Base-by-base conservation (phyloP, 164 flowering plant species). In the Echeveria elegans region DNA sequence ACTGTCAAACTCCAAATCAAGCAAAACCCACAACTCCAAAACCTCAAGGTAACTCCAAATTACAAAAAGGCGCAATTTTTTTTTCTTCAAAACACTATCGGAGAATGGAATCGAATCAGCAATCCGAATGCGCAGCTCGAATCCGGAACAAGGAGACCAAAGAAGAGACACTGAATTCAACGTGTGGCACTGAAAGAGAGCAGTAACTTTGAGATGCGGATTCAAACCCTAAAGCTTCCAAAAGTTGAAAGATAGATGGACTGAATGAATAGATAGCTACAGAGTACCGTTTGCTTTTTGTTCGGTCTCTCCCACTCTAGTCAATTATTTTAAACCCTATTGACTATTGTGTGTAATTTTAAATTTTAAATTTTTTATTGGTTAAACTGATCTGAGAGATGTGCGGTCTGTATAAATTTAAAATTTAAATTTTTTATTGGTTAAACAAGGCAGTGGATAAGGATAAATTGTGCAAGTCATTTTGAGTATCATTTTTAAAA, bases 51-150 rank as follows among this genome's bases (percentile, higher is more conserved):
- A 23, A 53, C 59, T 24, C 29, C 30, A 47, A 16, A n/a, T 26
- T 50, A 24, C 56, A n/a, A 21, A 50, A 50, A 50, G 56, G 56
- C 56, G 56, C 31, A 6, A 67, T 36, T 31, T 61, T 73, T 71
- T 71, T 36, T 53, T 71, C 64, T n/a, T n/a, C n/a, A n/a, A n/a
- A n/a, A n/a, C n/a, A n/a, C n/a, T n/a, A n/a, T n/a, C n/a, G n/a
- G n/a, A 63, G 28, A 56, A 28, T 56, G 11, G 47, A 32, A 16
- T 12, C n/a, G 31, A 56, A 56, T 56, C 61, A 28, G n/a, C n/a
- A 28, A 56, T 56, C 61, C 7, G 19, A 1, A 23, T 56, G 32
- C 11, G 61, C 28, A 52, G 14, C 58, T 52, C 12, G 58, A 52
- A 52, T 52, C 58, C 14, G 26, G 6, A 53, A 26, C 31, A 56